Conservation (phyloP, 2,329 filamentous ascomycete genomes). For the Orbilia brochopaga region DNA sequence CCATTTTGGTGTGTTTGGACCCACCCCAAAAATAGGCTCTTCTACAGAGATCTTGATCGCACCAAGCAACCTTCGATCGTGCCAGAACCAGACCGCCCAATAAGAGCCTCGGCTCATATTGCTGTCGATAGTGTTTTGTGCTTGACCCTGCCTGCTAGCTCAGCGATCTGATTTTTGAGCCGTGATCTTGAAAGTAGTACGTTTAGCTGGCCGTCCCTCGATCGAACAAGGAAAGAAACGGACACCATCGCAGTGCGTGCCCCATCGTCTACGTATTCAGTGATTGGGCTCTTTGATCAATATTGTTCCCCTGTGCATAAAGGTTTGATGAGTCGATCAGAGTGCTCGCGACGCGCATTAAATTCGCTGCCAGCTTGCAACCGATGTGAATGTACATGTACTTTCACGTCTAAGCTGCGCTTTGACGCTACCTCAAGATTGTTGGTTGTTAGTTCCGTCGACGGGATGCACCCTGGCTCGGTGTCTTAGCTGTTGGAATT, state of each 20-base stretch:
- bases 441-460: conserved; percentile 24
- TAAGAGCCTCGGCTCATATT: conserved; percentile 15
- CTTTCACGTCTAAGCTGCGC: conserved; percentile 15
- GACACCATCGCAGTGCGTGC: neutral
- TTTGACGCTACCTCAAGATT: conserved; percentile 19
- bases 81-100: conserved; percentile 31
- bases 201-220: too few relatives aligned
- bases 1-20: conserved; percentile 17
- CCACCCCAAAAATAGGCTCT: conserved; percentile 49
- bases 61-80: conserved; percentile 38
- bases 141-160: conserved; percentile 23
- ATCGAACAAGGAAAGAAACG: too few relatives aligned
- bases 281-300: too few relatives aligned
- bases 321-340: too few relatives aligned
- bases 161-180: conserved; percentile 42
- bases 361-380: neutral
- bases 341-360: conserved; percentile 20
- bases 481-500: conserved; percentile 18
- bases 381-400: neutral
- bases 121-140: conserved; percentile 6
- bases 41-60: conserved; percentile 45
- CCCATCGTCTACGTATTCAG: too few relatives aligned
- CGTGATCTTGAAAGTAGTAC: conserved; percentile 47
- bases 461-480: conserved; percentile 4
- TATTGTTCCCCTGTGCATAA: too few relatives aligned